Evolutionary conservation across 805 yeast genomes (phyloP), one percentile per base, ranked within the genome.

Genomic region (Priceomyces haplophilus): DNA sequence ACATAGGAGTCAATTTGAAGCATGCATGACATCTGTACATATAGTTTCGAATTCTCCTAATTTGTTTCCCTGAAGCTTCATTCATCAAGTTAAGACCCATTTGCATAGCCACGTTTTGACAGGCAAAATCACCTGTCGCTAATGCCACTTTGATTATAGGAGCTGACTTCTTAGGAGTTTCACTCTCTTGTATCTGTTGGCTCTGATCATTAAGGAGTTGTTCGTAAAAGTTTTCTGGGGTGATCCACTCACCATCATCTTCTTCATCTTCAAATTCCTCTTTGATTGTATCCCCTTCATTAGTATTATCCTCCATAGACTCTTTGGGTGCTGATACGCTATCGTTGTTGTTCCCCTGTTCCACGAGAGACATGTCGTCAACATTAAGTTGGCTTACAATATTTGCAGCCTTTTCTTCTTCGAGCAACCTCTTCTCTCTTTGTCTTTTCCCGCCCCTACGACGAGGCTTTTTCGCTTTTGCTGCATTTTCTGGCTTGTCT

Each of bases 11-110:
- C 60, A 93, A 72, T 45, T 78, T 72, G 78, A 93, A 93, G 68
- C 99, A 93, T 0, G 97, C 99, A 63, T 93, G 97, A 64, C 99
- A 93, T 65, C 99, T 76, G 58, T 87, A 76, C 97, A 91, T 91
- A 62, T 88, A 90, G 68, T 85, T 88, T 61, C 95, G 78, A 25
- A 93, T 85, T 60, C 87, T 79, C 51, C 80, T 84, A 64, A 93
- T 90, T 54, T 83, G 88, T 49, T 82, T 70, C 16, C 99, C 99
- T 1, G 90, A 80, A 68, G 79, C 75, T 18, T 86, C 73, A 63
- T 90, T 90, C 81, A 93, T 84, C 52, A 91, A 72, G 51, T 87
- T 85, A 44, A 93, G 64, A 4, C 97, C 97, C 53, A 93, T 75
- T 63, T 91, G 98, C 67, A 93, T 73, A 1, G 96, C 79, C 12